Percentiles rank a stretch among this genome's conserved stretches.
These are phyloP conservation scores for Musa beccarii DNA, from an alignment of 176 grass and related monocot genomes.

Conservation along the genomic window DNA sequence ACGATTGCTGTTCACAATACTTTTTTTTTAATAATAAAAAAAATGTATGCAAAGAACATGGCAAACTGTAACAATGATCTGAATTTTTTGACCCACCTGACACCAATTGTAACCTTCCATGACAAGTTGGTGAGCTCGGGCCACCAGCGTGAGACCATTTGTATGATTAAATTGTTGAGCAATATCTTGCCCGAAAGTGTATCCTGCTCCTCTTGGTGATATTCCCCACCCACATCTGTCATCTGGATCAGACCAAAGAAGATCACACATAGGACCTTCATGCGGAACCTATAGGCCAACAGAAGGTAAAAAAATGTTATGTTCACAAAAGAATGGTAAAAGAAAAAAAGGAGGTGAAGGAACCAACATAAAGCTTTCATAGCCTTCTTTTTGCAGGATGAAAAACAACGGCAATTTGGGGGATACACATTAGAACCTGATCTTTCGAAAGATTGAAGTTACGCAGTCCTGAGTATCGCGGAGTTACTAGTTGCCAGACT, in stretches of 20 bases:
- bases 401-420: too few species aligned
- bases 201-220: constrained; percentile 13
- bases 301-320: not conserved
- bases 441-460: not conserved
- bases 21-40: too few species aligned
- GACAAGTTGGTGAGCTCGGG: constrained; percentile 7
- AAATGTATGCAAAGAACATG: too few species aligned
- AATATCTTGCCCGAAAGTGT: constrained; percentile 9
- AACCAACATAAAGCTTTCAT: too few species aligned
- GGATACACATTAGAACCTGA: not conserved
- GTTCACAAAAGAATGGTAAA: not conserved
- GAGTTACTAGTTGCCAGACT: not conserved
- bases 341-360: not conserved
- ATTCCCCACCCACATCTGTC: constrained; percentile 10
- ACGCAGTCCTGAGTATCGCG: not conserved
- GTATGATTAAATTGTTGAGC: constrained; percentile 10
- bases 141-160: not conserved
- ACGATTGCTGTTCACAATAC: too few species aligned
- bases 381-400: too few species aligned
- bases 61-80: too few species aligned
- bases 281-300: constrained; percentile 1
- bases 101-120: constrained; percentile 12
- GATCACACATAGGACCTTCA: constrained; percentile 16
- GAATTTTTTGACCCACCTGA: not conserved
- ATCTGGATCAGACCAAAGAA: constrained; percentile 13